Conservation (phyloP, 441 rosid species). For the Adansonia gregorii region DNA sequence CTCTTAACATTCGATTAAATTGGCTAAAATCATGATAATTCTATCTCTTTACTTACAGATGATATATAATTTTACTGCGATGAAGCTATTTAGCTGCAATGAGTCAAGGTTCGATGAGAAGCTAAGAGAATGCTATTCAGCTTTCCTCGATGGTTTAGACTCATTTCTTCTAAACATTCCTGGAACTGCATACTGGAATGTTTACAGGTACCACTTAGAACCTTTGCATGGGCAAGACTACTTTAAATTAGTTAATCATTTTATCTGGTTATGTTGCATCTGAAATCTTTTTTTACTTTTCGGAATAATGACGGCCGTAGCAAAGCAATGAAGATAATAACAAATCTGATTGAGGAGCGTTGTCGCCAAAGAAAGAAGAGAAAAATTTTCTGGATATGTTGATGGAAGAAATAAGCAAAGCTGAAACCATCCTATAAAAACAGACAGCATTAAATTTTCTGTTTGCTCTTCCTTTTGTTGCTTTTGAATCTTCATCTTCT, state of each 20-base stretch:
- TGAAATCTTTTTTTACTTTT: background rate
- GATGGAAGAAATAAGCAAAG: constrained; percentile 40
- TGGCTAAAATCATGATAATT: background rate
- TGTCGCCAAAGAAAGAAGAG: constrained; percentile 17
- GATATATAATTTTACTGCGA: constrained; percentile 38
- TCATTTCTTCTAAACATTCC: constrained; percentile 48
- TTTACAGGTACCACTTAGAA: constrained; percentile 34
- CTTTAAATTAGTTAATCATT: background rate
- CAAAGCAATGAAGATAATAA: constrained; percentile 37
- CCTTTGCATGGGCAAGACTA: too few species aligned
- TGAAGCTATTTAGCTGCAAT: constrained; percentile 37
- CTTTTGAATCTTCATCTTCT: constrained; percentile 44
- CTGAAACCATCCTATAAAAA: constrained; percentile 34
- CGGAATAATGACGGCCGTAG: constrained; percentile 29
- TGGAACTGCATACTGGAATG: constrained; percentile 48
- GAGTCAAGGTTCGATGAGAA: constrained; percentile 28
- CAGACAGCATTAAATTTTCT: constrained; percentile 40
- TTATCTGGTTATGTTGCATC: background rate
- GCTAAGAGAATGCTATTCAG: constrained; percentile 32
- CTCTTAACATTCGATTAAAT: background rate
- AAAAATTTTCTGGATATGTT: constrained; percentile 42
- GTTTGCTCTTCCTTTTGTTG: constrained; percentile 44
- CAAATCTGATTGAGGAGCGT: constrained; percentile 31
- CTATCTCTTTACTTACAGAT: constrained; percentile 32
- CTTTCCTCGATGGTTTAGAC: constrained; percentile 41